Base-by-base conservation (phyloP, 2,329 filamentous ascomycete species). In the Gyromitra esculenta region DNA sequence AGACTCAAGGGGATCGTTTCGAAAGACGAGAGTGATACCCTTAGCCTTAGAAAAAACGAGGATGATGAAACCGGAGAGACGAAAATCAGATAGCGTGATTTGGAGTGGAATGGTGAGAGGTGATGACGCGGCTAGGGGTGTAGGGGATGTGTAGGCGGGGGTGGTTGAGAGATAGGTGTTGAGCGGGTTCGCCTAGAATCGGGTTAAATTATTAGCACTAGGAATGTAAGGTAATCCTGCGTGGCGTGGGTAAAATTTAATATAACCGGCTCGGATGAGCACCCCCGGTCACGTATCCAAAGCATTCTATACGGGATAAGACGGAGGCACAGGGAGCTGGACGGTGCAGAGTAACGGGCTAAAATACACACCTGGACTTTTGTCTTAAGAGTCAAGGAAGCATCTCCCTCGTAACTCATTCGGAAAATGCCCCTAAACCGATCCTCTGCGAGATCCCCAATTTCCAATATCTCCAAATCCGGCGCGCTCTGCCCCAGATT, bases 381-480 rank as follows among this genome's bases (percentile, higher is more conserved):
- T 75, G 96, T 99, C 84, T 96, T 96, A 79, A 99, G 87, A 35
- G 96, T 98, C 85, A 99, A 85, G 83, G 94, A 98, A 39, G 96
- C 95, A 85, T 99, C 95, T 80, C 96, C 96, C 1, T 92, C 90
- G 84, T 99, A 99, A 83, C 92, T 95, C 95, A 99, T 98, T 85
- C 98, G 98, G 88, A 99, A 99, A 81, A 99, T 98, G 83, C 96
- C 96, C 75, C 96, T 89, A 84, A 99, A 99, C 68, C 95, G 88
- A 86, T 99, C 96, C 85, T 98, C 96, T 68, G 96, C 96, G 83
- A 99, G 87, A 84, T 99, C 96, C 74, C 96, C 96, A 84, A 99
- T 97, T 86, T 99, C 96, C 79, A 99, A 86, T 79, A 99, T 98
- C 85, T 99, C 96, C 81, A 99, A 86, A 82, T 98, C 93, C 9